Evolutionary conservation across 805 yeast genomes (phyloP), one percentile per base, ranked within the genome.

Genomic region (Wickerhamiella occidentalis): DNA sequence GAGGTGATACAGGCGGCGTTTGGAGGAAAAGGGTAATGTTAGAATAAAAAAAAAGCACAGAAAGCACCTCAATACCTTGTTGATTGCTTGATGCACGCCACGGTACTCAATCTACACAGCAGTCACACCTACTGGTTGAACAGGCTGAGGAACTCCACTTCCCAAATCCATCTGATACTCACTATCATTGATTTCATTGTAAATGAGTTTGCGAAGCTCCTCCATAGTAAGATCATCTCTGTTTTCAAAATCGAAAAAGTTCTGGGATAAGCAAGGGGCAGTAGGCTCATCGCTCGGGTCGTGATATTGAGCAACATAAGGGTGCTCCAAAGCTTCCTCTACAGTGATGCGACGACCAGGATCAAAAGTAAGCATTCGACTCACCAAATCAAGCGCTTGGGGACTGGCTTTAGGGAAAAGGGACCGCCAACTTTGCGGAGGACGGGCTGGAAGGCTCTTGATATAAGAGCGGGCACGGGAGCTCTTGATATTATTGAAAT

Each of bases 391-490:
- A 37, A 92, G 68, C 0, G 96, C 96, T 56, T 77, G 73, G 4
- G 94, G 94, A 57, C 85, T 85, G 1, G 96, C 95, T 41, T 78
- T 66, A 22, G 97, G 96, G 59, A 80, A 90, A 40, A 90, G 56
- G 3, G 42, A 42, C 22, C 43, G 22, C 36, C 58, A 49, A 18
- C 44, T 33, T 19, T 38, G 45, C 8, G 51, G 49, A 49, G 72
- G 73, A 42, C 64, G 59, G 61, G 81, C 84, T 6, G 96, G 95
- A 54, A 92, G 69, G 37, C 87, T 79, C 56, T 90, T 77, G 48
- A 92, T 94, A 64, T 90, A 92, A 54, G 85, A 83, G 63, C 87
- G 95, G 3, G 96, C 96, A 57, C 95, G 75, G 51, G 79, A 76
- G 1, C 95, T 84, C 23, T 95, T 94, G 48, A 83, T 82, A 58